A percentile compares a stretch with the other conserved stretches of the same genome.
These are phyloP conservation scores for Leavenworthia alabamica DNA, from an alignment of 345 rosid genomes.

Conservation along the genomic window DNA sequence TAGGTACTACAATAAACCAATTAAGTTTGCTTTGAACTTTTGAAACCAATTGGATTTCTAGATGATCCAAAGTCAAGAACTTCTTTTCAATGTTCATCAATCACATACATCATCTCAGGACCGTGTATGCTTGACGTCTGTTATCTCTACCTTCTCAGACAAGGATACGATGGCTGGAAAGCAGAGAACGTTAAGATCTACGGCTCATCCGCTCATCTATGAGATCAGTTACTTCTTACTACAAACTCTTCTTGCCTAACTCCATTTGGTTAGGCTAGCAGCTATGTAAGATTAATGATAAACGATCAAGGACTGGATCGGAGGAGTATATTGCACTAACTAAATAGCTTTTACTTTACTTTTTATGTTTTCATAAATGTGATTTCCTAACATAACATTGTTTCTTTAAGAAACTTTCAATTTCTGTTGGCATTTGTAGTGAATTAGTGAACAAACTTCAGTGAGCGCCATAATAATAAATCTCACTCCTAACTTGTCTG, in stretches of 20 bases:
- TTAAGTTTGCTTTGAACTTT: too few relatives aligned
- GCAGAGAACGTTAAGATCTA: conserved; percentile 47
- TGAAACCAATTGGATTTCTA: too few relatives aligned
- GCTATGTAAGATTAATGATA: too few relatives aligned
- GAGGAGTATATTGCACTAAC: too few relatives aligned
- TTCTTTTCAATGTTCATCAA: conserved; percentile 59
- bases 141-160: conserved; percentile 51
- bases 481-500: neutral
- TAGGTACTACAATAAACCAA: too few relatives aligned
- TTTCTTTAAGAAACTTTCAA: neutral
- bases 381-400: neutral
- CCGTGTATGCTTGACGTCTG: conserved; percentile 55
- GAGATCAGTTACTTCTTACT: conserved; percentile 41
- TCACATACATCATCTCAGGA: conserved; percentile 49
- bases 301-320: too few relatives aligned
- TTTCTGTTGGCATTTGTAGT: neutral
- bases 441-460: neutral
- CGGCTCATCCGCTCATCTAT: conserved; percentile 42
- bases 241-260: conserved; percentile 43
- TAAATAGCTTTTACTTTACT: too few relatives aligned
- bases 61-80: conserved; percentile 44
- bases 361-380: too few relatives aligned
- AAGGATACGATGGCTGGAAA: conserved; percentile 65
- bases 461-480: neutral
- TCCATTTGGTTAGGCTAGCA: conserved; percentile 61